Evolutionary conservation across 345 rosid genomes (phyloP), one percentile per base, ranked within the genome.

Genomic region (Triadica sebifera): DNA sequence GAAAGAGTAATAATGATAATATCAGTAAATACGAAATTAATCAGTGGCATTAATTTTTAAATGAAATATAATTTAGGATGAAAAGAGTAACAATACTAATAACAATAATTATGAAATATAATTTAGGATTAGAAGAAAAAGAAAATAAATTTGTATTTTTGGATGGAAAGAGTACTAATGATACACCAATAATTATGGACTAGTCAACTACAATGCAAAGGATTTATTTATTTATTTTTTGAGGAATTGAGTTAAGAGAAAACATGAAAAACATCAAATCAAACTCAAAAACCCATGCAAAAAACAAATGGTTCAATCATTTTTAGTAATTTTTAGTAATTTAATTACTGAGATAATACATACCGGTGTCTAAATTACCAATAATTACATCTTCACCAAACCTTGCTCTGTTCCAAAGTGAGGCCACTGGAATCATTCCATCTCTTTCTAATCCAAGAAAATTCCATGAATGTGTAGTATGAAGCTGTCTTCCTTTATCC

Each of bases 401-500:
- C 49, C 77, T 77, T 3, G 89, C 82, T 65, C 64, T 84, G 6
- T 47, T 83, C 93, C 90, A 87, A 0, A 85, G 61, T 2, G 92
- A 88, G n/a, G 70, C 60, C 1, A 29, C 17, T 19, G 78, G 86
- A 74, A 87, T 50, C 13, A 69, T 47, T 19, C 85, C 84, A 65
- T 76, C 65, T 47, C 61, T 86, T 78, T 80, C 87, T 46, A 88
- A 77, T 49, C 86, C 82, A 73, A 89, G 80, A 71, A 91, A 89
- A 45, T 76, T 70, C 97, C 94, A 88, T 39, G 97, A 88, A 17
- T 70, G 80, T 65, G 94, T 89, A 0, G 94, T 89, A 43, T 87
- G 94, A 20, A 85, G 43, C 24, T 83, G 73, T 65, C 76, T 81
- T 72, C 80, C 85, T 69, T 78, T 81, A 83, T 86, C 84, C 74